These are phyloP conservation scores for Mucor piriformis DNA, from an alignment of 371 early-diverging fungal species.

Conservation along the genomic window DNA sequence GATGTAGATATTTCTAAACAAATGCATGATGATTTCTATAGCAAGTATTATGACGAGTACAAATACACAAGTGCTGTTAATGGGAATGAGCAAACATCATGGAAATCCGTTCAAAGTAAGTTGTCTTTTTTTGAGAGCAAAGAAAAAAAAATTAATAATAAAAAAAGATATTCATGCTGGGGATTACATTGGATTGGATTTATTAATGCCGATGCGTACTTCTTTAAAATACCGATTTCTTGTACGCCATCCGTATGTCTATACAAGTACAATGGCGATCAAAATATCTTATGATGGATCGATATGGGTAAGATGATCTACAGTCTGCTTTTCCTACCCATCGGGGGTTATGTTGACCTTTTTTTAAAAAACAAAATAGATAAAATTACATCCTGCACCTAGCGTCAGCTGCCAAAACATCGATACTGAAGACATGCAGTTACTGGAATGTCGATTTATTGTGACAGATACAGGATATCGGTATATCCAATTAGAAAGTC, in stretches of 20 bases:
- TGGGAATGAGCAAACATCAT: slow-evolving; percentile 42
- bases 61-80: slow-evolving; percentile 60
- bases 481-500: slow-evolving; percentile 48
- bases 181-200: slow-evolving; percentile 67
- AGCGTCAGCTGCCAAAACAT: slow-evolving; percentile 15
- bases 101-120: slow-evolving; percentile 46
- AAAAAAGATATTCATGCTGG: slow-evolving; percentile 46
- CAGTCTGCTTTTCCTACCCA: no score
- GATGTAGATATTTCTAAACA: slow-evolving; percentile 45
- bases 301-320: slow-evolving; percentile 40
- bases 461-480: slow-evolving; percentile 50
- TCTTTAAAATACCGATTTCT: slow-evolving; percentile 49
- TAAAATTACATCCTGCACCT: slow-evolving; percentile 27
- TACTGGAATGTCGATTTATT: slow-evolving; percentile 43
- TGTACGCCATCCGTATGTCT: slow-evolving; percentile 39
- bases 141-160: slow-evolving; percentile 1
- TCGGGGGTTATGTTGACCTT: no score
- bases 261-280: slow-evolving; percentile 28
- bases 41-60: slow-evolving; percentile 2
- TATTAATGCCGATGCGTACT: slow-evolving; percentile 57
- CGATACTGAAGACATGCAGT: slow-evolving; percentile 5
- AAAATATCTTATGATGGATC: slow-evolving; percentile 52
- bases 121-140: no score
- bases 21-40: slow-evolving; percentile 53
- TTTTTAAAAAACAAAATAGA: slow-evolving; percentile 21